Percentiles rank a stretch among this genome's conserved stretches.
Evolutionary conservation across 495 filamentous ascomycete species (phyloP).

Genomic region (Penicillium argentinense): DNA sequence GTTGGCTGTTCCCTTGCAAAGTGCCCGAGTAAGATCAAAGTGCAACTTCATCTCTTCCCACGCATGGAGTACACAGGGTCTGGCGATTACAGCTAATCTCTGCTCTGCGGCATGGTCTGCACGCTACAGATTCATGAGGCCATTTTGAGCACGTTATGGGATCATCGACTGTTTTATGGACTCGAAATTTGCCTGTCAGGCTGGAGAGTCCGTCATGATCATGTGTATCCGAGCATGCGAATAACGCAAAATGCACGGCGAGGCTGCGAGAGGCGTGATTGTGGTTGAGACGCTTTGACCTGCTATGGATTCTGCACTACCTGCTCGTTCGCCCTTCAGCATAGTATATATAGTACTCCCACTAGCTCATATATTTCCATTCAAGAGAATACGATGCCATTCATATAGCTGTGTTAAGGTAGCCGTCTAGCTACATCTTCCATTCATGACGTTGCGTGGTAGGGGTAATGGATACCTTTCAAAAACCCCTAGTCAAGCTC

Average conservation of each 20-base stretch:
- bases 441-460: no score
- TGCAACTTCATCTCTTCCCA: neutral
- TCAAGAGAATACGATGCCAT: no score
- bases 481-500: no score
- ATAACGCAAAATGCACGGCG: neutral
- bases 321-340: no score
- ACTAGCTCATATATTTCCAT: no score
- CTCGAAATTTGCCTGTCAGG: neutral
- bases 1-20: neutral
- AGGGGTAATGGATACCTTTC: no score
- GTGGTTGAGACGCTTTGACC: no score
- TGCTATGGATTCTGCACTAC: no score
- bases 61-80: neutral
- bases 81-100: conserved; percentile 4
- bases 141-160: neutral
- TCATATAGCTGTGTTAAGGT: no score
- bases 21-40: neutral
- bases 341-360: no score
- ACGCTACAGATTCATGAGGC: neutral
- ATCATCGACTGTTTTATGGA: neutral
- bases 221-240: neutral
- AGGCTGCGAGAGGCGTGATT: no score
- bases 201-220: neutral
- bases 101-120: conserved; percentile 1
- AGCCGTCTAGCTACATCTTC: no score